Evolutionary conservation across 176 grass and related monocot species (phyloP), one percentile per base, ranked within the genome.

Genomic region (Pharus latifolius): DNA sequence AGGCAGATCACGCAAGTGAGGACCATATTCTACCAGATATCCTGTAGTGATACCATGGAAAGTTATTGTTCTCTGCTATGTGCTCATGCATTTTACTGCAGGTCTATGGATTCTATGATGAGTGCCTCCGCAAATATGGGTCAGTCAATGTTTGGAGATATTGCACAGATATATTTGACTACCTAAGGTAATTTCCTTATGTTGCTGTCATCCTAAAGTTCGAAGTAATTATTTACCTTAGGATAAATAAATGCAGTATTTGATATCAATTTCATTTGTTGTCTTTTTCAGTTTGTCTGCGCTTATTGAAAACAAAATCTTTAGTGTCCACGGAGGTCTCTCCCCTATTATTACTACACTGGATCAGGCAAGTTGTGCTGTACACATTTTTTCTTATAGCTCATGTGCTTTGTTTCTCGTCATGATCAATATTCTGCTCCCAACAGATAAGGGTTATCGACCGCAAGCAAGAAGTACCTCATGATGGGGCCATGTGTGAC

Each of bases 81-180:
- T 35, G 15, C 11, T 37, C 53, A 50, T 74, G 8, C 20, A 45
- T 75, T 67, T 26, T 65, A 15, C 29, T 76, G 73, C 48, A 99
- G 95, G 95, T 99, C 40, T 99, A 99, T 75, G 95, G 95, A 47
- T 99, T 99, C 73, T 99, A 99, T 69, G 95, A 99, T 53, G 95
- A 99, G 34, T 99, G 95, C 19, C 90, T 99, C 38, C 95, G 95
- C 34, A 99, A 99, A 78, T 99, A 94, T 54, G 90, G 95, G 45
- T 99, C 95, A 10, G 90, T 94, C 23, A 99, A 99, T 84, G 95
- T 99, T n/a, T 99, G 95, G 95, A 88, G 95, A 88, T 99, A 99
- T 72, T 99, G 90, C 79, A 99, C 95, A 15, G 96, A 99, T 75
- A 99, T 99, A 76, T 99, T 99, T 1, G 96, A 99, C 50, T 99